Percentiles rank a stretch among this genome's conserved stretches.
phyloP scores from a whole-genome alignment of 352 stramenopile species.

The Phytopythium litorale region DNA sequence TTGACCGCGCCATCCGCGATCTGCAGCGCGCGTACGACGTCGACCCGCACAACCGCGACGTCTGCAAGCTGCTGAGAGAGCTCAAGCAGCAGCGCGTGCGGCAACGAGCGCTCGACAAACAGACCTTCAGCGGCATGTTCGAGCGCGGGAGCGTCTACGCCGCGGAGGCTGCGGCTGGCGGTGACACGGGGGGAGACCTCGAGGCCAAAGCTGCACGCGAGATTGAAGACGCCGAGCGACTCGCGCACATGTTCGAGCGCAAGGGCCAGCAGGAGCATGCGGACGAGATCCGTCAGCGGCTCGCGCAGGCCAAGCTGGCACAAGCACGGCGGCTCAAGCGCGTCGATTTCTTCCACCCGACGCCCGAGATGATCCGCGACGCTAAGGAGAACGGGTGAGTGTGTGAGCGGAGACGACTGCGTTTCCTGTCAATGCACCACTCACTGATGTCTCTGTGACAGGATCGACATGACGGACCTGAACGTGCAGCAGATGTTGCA shows the following conservation, averaged over 20 bases:
- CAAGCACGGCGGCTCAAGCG: slow-evolving; percentile 44
- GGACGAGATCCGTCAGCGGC: slow-evolving; percentile 57
- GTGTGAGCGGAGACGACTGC: background rate
- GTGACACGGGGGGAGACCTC: background rate
- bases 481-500: slow-evolving; percentile 79
- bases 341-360: slow-evolving; percentile 80
- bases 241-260: slow-evolving; percentile 63
- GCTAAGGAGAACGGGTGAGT: slow-evolving; percentile 67
- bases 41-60: slow-evolving; percentile 54
- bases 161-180: slow-evolving; percentile 10
- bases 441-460: slow-evolving; percentile 9
- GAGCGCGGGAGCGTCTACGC: slow-evolving; percentile 62
- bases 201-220: slow-evolving; percentile 11
- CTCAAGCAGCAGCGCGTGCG: slow-evolving; percentile 60
- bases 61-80: slow-evolving; percentile 63
- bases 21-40: slow-evolving; percentile 63
- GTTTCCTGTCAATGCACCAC: background rate
- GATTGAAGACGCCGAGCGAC: slow-evolving; percentile 59
- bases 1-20: slow-evolving; percentile 68
- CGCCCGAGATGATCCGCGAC: slow-evolving; percentile 70
- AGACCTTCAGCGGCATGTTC: slow-evolving; percentile 85
- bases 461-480: slow-evolving; percentile 72
- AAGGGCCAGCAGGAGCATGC: slow-evolving; percentile 61
- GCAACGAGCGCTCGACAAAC: slow-evolving; percentile 62
- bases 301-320: slow-evolving; percentile 45